phyloP scores from a whole-genome alignment of 495 filamentous ascomycete genomes.

The Usnea hakonensis region DNA sequence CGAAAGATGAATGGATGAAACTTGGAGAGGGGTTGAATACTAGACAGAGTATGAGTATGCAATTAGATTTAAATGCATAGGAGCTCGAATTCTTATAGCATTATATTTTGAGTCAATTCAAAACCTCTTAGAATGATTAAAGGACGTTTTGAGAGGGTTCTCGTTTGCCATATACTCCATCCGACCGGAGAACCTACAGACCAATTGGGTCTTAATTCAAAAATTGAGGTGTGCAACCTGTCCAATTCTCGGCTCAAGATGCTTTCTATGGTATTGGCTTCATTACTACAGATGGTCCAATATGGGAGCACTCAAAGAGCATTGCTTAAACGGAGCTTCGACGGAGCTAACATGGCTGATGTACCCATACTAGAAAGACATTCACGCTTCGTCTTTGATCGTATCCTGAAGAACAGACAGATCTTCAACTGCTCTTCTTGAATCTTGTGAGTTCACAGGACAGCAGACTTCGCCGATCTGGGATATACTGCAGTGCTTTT shows the following conservation, averaged over 20 bases:
- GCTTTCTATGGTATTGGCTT: conserved; percentile 18
- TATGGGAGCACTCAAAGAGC: conserved; percentile 34
- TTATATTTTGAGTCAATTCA: too few species aligned
- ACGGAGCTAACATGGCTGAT: conserved; percentile 28
- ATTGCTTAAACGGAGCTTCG: conserved; percentile 33
- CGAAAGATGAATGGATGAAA: too few species aligned
- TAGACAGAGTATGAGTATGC: too few species aligned
- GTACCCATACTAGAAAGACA: conserved; percentile 26
- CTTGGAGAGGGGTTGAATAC: too few species aligned
- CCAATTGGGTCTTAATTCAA: conserved; percentile 9
- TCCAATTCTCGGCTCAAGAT: conserved; percentile 6
- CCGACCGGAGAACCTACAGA: conserved; percentile 15
- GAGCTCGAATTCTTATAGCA: too few species aligned
- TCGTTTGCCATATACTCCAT: conserved; percentile 14
- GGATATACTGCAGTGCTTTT: too few species aligned
- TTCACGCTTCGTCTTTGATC: conserved; percentile 5
- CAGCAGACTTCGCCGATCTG: too few species aligned
- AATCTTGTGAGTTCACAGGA: conserved; percentile 3
- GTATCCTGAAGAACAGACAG: conserved; percentile 44
- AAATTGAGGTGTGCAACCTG: conserved; percentile 11
- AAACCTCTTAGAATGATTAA: too few species aligned
- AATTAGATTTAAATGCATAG: too few species aligned
- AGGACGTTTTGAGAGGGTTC: too few species aligned
- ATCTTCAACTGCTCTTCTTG: conserved; percentile 51
- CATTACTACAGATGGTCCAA: conserved; percentile 32